phyloP scores from a whole-genome alignment of 108 stramenopile genomes.

The Cylindrotheca closterium region DNA sequence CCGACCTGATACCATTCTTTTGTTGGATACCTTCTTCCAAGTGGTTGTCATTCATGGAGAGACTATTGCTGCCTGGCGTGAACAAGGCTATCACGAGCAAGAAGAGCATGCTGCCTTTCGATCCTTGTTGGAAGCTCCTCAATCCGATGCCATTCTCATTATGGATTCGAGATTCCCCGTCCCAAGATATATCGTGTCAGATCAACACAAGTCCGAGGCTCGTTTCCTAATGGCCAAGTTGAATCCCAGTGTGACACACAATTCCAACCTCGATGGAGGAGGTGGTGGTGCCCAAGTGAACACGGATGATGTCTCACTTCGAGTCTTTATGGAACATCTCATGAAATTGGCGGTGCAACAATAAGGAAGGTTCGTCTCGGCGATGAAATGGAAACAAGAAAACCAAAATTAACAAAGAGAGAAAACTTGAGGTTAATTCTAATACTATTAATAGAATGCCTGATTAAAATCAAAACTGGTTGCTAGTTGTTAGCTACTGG shows the following conservation, averaged over 20 bases:
- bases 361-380: slow-evolving; percentile 2
- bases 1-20: slow-evolving; percentile 94
- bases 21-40: slow-evolving; percentile 99
- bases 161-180: slow-evolving; percentile 98
- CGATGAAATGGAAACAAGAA: neutral
- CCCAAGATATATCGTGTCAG: slow-evolving; percentile 98
- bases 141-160: slow-evolving; percentile 95
- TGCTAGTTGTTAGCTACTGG: no score
- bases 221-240: slow-evolving; percentile 99
- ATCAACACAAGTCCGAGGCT: slow-evolving; percentile 98
- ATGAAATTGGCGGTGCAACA: slow-evolving; percentile 73
- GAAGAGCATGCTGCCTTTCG: slow-evolving; percentile 96
- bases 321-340: slow-evolving; percentile 99
- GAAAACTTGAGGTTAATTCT: neutral
- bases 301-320: slow-evolving; percentile 97
- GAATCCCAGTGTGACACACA: slow-evolving; percentile 96
- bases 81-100: slow-evolving; percentile 95
- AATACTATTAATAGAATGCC: neutral
- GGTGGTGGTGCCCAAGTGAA: slow-evolving; percentile 90
- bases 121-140: slow-evolving; percentile 91
- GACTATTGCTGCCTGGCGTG: slow-evolving; percentile 99
- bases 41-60: slow-evolving; percentile 99
- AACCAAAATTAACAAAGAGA: neutral
- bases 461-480: no score
- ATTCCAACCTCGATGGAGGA: slow-evolving; percentile 75